These are phyloP conservation scores for Beta macrorhiza DNA, from an alignment of 179 eudicot genomes.

Conservation along the genomic window DNA sequence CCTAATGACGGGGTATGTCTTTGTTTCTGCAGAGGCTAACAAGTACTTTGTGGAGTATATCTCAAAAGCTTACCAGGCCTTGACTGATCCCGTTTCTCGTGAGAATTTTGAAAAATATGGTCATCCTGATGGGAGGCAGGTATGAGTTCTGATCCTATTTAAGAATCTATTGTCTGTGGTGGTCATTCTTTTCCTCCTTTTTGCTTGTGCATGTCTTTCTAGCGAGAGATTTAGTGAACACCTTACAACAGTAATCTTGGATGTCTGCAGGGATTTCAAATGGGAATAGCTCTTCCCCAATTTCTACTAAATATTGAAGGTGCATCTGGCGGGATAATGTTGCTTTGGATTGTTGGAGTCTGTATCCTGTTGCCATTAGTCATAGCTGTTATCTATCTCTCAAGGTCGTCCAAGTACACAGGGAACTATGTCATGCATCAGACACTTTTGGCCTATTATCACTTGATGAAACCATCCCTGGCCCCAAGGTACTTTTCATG, in stretches of 20 bases:
- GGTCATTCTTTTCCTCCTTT: background rate
- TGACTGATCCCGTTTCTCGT: conserved; percentile 87
- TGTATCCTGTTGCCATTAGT: conserved; percentile 85
- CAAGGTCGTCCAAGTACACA: conserved; percentile 76
- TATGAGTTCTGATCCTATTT: conserved; percentile 23
- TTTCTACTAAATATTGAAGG: conserved; percentile 83
- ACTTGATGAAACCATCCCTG: conserved; percentile 81
- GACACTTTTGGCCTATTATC: conserved; percentile 67
- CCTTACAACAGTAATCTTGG: conserved; percentile 6
- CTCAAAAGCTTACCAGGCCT: conserved; percentile 95
- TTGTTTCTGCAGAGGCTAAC: conserved; percentile 62
- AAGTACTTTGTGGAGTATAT: conserved; percentile 81
- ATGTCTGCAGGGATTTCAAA: conserved; percentile 74
- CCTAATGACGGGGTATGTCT: conserved; percentile 12
- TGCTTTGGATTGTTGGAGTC: conserved; percentile 85
- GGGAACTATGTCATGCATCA: conserved; percentile 93
- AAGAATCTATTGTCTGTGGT: background rate
- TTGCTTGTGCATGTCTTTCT: background rate
- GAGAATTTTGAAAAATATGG: conserved; percentile 96
- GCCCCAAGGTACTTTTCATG: conserved; percentile 66
- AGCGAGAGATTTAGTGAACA: background rate
- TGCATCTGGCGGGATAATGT: conserved; percentile 76
- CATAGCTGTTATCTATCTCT: conserved; percentile 71
- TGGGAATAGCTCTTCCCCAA: conserved; percentile 93
- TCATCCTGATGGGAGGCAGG: conserved; percentile 99